Conservation (phyloP, 768 basidiomycete genomes). For the Leccinum disarticulatum region DNA sequence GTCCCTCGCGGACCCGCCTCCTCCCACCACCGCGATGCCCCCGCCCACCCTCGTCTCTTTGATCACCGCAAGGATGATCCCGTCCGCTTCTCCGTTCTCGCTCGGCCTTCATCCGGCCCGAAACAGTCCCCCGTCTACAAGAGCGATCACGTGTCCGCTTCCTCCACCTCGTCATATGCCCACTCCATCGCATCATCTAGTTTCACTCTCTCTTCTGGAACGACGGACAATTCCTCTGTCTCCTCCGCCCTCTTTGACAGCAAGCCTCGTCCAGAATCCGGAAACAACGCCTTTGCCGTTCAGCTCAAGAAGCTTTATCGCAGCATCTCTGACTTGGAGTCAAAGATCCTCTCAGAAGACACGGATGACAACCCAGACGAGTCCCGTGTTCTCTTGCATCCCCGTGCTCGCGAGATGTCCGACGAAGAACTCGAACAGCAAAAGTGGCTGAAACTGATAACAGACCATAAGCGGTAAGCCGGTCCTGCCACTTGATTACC, state of each 20-base stretch:
- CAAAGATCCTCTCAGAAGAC: constrained; percentile 65
- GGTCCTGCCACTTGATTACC: neutral
- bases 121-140: constrained; percentile 56
- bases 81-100: constrained; percentile 71
- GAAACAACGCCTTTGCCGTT: constrained; percentile 65
- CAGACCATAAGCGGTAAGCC: constrained; percentile 84
- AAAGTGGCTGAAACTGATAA: constrained; percentile 69
- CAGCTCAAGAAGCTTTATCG: constrained; percentile 85
- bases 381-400: constrained; percentile 36
- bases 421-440: constrained; percentile 69
- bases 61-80: constrained; percentile 93
- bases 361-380: constrained; percentile 51
- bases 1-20: constrained; percentile 30
- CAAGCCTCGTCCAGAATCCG: constrained; percentile 49
- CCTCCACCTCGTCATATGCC: constrained; percentile 73
- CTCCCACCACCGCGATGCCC: constrained; percentile 37
- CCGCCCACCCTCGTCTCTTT: constrained; percentile 60
- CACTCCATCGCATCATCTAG: constrained; percentile 65
- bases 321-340: constrained; percentile 76
- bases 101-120: constrained; percentile 43
- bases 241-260: constrained; percentile 70
- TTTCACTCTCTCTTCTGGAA: constrained; percentile 72
- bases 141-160: constrained; percentile 70
- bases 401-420: constrained; percentile 30
- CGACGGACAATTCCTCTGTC: constrained; percentile 73